These are phyloP conservation scores for Phragmites australis DNA, from an alignment of 176 grass and related monocot genomes.

Conservation along the genomic window DNA sequence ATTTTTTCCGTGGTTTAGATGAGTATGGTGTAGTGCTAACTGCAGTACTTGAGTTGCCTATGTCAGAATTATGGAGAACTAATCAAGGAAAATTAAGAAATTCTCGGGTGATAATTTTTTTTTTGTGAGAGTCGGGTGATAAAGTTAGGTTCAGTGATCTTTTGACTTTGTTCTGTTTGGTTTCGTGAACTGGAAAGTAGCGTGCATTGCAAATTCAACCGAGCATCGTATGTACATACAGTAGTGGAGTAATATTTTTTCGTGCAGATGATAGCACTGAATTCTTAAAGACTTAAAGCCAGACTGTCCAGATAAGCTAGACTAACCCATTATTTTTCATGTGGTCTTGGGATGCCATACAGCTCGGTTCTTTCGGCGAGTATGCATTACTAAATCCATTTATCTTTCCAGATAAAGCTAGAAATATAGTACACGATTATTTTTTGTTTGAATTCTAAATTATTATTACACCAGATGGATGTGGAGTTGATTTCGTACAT, in stretches of 20 bases:
- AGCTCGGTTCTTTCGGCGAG: conserved; percentile 30
- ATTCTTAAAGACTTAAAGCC: conserved; percentile 50
- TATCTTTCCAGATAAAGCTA: conserved; percentile 12
- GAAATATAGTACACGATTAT: conserved; percentile 8
- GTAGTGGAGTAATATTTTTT: conserved; percentile 2
- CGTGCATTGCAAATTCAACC: conserved; percentile 15
- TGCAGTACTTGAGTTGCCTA: no score
- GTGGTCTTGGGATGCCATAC: conserved; percentile 30
- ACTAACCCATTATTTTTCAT: conserved; percentile 46
- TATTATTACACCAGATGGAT: not conserved
- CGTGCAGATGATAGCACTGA: conserved; percentile 25
- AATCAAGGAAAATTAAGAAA: not conserved
- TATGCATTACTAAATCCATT: conserved; percentile 15
- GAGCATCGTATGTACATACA: conserved; percentile 14
- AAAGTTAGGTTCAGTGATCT: not conserved
- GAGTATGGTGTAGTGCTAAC: not conserved
- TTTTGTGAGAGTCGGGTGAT: no score
- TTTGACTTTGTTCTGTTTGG: conserved; percentile 1
- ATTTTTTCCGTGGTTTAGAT: not conserved
- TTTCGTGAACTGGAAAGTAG: conserved; percentile 27
- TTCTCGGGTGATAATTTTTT: not conserved
- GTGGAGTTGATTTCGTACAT: not conserved
- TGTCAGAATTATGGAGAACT: not conserved
- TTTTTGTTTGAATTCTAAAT: not conserved
- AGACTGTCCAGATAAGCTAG: conserved; percentile 51